Evolutionary conservation across 2,329 filamentous ascomycete species (phyloP), one percentile per base, ranked within the genome.

Genomic region (Trichoderma sp.): DNA sequence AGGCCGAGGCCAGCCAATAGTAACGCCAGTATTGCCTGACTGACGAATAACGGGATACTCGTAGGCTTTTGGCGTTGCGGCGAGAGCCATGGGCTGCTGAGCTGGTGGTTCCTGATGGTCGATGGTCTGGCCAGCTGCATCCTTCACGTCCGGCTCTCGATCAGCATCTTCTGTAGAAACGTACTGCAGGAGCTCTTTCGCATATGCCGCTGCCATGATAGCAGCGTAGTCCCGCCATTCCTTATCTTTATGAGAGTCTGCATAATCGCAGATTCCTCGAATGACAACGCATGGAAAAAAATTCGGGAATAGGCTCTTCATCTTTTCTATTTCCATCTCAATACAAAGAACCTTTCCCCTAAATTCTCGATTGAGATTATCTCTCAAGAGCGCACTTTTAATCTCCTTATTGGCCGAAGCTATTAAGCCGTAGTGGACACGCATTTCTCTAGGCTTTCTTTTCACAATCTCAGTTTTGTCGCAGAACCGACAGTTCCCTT

Each of bases 381-480:
- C 71, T 5, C 73, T 62, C 2, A 62, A 47, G n/a, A 21, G 24
- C 0, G 59, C 67, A 24, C 74, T 40, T 21, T 74, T 74, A 4
- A 76, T 61, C 1, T 75, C 40, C 5, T 59, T 64, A 24, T 75
- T 75, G 0, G 72, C 72, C 0, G 75, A 77, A 0, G 74, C 74
- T 2, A 77, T 73, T 0, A 68, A 68, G 0, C 76, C 75, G 7
- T 75, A 76, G 24, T 76, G 72, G n/a, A 76, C n/a, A n/a, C 6
- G 40, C 40, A n/a, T 43, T 4, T 43, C 40, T 43, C 40, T 43
- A 1, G 16, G 40, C 3, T 43, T 4, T n/a, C 40, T n/a, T 4
- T 43, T 16, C 4, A 40, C 6, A 19, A 13, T 19, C 37, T 19
- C 19, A 7, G 37, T 7, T 14, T 40, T 40, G 14, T 40, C 37